These are phyloP conservation scores for Penicillium sp. DNA, from an alignment of 2,329 filamentous ascomycete species.

Conservation along the genomic window DNA sequence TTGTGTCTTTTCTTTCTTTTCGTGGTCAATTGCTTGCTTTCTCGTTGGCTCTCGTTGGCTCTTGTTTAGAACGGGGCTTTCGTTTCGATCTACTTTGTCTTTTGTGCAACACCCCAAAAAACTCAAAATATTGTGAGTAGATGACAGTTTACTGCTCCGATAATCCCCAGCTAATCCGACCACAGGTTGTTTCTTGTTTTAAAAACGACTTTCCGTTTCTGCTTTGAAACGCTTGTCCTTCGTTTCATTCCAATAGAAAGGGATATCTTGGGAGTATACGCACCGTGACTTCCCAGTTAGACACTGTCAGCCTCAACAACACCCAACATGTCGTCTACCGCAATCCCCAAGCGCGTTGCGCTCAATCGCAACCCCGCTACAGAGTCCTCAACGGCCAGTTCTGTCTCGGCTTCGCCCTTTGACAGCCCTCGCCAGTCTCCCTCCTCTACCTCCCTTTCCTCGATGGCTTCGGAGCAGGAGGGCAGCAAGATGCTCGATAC, in stretches of 20 bases:
- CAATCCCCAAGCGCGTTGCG: constrained; percentile 39
- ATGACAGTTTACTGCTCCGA: not conserved
- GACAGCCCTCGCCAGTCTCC: constrained; percentile 56
- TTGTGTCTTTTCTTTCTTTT: constrained; percentile 5
- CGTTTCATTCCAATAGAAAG: not conserved
- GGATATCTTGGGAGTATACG: not conserved
- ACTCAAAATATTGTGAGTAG: not conserved
- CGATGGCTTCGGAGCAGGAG: constrained; percentile 62
- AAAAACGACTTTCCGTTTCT: not conserved
- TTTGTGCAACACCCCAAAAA: not conserved
- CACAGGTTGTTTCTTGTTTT: not conserved
- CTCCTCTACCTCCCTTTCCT: constrained; percentile 87
- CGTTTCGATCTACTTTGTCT: constrained; percentile 4
- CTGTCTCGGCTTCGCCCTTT: constrained; percentile 47
- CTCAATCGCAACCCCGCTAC: constrained; percentile 47
- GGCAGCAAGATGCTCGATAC: constrained; percentile 65
- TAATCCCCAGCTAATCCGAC: not conserved
- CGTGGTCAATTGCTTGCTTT: constrained; percentile 10
- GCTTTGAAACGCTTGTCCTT: not conserved
- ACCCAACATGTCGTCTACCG: constrained; percentile 44
- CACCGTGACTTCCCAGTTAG: not conserved
- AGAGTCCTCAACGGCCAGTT: constrained; percentile 49
- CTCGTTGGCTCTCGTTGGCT: constrained; percentile 4
- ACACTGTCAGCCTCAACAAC: not conserved
- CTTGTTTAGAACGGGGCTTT: constrained; percentile 2